Conservation (phyloP, 2,329 filamentous ascomycete species). For the Sarocladiaceae sp. region DNA sequence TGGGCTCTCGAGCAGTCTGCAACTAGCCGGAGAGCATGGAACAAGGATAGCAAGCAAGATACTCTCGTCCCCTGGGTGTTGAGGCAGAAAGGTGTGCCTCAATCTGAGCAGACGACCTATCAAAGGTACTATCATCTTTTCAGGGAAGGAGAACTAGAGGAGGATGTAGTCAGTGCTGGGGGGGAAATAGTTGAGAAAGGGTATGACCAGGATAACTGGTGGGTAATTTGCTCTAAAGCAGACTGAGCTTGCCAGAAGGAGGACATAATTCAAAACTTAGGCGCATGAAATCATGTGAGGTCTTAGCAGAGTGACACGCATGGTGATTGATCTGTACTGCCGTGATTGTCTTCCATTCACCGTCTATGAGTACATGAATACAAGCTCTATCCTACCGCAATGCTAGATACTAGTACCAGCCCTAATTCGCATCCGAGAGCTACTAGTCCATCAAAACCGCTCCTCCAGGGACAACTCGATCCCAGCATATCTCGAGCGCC, state of each 20-base stretch:
- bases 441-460: neutral
- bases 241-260: conserved; percentile 13
- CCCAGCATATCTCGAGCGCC: neutral
- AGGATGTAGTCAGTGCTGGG: conserved; percentile 69
- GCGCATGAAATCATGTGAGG: no score
- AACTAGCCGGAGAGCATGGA: conserved; percentile 81
- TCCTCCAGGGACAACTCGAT: no score
- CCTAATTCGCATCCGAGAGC: conserved; percentile 1
- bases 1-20: conserved; percentile 90
- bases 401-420: conserved; percentile 8
- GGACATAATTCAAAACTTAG: no score
- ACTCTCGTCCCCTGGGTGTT: conserved; percentile 95
- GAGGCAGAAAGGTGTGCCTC: conserved; percentile 16
- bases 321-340: neutral
- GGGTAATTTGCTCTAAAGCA: conserved; percentile 59
- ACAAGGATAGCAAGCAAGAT: conserved; percentile 78
- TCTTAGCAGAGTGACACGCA: neutral
- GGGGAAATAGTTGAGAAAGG: conserved; percentile 74
- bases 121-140: conserved; percentile 96
- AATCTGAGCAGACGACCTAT: conserved; percentile 54
- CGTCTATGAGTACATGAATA: conserved; percentile 9
- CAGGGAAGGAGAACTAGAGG: conserved; percentile 77
- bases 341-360: neutral
- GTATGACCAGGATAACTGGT: conserved; percentile 99
- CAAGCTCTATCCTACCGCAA: neutral